Percentiles rank a stretch among this genome's conserved stretches.
Conservation (phyloP, 345 rosid genomes). For the Tarenaya hassleriana region DNA sequence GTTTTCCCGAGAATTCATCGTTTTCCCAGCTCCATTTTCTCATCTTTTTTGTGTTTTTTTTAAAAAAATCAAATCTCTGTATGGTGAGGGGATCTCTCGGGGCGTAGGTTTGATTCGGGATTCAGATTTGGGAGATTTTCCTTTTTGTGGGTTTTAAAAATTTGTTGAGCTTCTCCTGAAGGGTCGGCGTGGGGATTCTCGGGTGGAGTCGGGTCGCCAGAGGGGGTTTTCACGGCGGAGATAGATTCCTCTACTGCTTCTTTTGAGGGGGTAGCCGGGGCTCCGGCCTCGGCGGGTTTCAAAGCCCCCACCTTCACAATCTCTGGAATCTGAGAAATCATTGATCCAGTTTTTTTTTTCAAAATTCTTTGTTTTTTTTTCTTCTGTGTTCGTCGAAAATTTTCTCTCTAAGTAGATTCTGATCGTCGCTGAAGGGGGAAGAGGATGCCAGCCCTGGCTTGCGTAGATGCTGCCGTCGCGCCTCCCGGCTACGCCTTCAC, state of each 20-base stretch:
- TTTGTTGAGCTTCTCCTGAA: conserved; percentile 27
- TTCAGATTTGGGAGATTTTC: neutral
- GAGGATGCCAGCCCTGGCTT: conserved; percentile 89
- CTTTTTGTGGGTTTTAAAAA: neutral
- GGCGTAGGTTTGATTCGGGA: conserved; percentile 16
- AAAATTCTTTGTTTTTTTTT: conserved; percentile 9
- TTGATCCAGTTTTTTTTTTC: conserved; percentile 2
- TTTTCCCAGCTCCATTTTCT: conserved; percentile 1
- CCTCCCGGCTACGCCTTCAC: conserved; percentile 60
- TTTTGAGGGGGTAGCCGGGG: conserved; percentile 99
- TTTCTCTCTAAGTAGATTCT: conserved; percentile 1
- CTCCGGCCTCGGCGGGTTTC: conserved; percentile 99
- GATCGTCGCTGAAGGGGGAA: conserved; percentile 33
- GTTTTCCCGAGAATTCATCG: conserved; percentile 22
- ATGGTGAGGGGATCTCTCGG: conserved; percentile 27
- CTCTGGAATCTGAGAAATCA: conserved; percentile 10
- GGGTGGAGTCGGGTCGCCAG: conserved; percentile 33
- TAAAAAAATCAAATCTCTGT: conserved; percentile 28
- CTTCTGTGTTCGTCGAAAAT: conserved; percentile 4
- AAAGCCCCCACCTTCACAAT: conserved; percentile 80
- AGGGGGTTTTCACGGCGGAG: conserved; percentile 40
- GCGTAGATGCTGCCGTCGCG: conserved; percentile 64
- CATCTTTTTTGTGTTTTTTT: neutral
- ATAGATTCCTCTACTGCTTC: conserved; percentile 62
- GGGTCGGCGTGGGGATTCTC: conserved; percentile 37